Percentiles rank a stretch among this genome's conserved stretches.
These are phyloP conservation scores for Clarireedia sp. DNA, from an alignment of 2,329 filamentous ascomycete species.

Conservation along the genomic window DNA sequence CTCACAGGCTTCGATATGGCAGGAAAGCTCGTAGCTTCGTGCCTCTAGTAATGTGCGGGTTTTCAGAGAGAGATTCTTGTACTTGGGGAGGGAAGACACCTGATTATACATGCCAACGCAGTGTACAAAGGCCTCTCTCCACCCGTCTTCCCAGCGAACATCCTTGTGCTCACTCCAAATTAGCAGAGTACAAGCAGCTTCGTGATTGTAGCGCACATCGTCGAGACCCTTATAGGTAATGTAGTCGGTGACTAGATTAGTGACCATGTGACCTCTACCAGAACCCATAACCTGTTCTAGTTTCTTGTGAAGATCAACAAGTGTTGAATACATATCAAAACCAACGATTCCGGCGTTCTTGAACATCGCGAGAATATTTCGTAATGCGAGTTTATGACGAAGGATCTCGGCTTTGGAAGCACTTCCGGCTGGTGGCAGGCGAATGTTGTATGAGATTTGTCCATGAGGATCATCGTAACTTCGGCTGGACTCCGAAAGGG, in stretches of 20 bases:
- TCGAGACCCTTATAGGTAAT: slow-evolving; percentile 52
- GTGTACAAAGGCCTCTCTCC: slow-evolving; percentile 60
- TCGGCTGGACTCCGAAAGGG: slow-evolving; percentile 1
- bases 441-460: slow-evolving; percentile 54
- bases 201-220: slow-evolving; percentile 53
- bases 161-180: slow-evolving; percentile 57
- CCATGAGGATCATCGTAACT: slow-evolving; percentile 9
- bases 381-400: slow-evolving; percentile 55
- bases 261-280: slow-evolving; percentile 34
- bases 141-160: slow-evolving; percentile 57
- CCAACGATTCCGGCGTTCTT: slow-evolving; percentile 59
- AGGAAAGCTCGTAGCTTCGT: slow-evolving; percentile 52
- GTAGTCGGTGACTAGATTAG: slow-evolving; percentile 46
- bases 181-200: slow-evolving; percentile 52
- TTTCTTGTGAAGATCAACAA: slow-evolving; percentile 53
- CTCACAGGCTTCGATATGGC: slow-evolving; percentile 55
- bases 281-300: slow-evolving; percentile 50
- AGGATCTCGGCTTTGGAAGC: slow-evolving; percentile 41
- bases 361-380: slow-evolving; percentile 61
- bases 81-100: slow-evolving; percentile 48
- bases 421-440: slow-evolving; percentile 49
- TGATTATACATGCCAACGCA: slow-evolving; percentile 53
- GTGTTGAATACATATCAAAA: slow-evolving; percentile 52
- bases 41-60: slow-evolving; percentile 56
- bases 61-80: slow-evolving; percentile 49